These are phyloP conservation scores for Amylocarpus encephaloides DNA, from an alignment of 2,329 filamentous ascomycete genomes.

Conservation along the genomic window DNA sequence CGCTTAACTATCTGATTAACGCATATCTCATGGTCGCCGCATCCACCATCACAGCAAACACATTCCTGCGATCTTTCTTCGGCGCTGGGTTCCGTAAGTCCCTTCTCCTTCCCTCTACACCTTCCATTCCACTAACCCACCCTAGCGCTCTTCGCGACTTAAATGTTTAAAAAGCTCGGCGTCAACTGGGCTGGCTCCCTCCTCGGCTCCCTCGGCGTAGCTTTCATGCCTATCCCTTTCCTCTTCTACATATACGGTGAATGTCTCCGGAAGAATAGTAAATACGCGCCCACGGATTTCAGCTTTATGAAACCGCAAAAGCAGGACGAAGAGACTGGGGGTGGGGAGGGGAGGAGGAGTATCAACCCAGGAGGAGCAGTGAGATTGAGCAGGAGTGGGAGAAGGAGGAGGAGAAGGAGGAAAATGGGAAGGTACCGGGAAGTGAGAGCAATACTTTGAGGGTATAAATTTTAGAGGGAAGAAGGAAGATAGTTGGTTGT, in stretches of 20 bases:
- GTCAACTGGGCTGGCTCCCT: constrained; percentile 36
- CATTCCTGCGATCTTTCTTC: constrained; percentile 17
- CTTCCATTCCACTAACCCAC: not conserved
- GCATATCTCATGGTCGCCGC: constrained; percentile 19
- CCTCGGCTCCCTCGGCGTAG: constrained; percentile 35
- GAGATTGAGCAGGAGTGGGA: not conserved
- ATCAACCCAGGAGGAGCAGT: not conserved
- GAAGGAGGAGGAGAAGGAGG: not conserved
- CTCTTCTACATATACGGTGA: constrained; percentile 35
- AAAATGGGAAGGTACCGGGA: not conserved
- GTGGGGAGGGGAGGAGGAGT: not conserved
- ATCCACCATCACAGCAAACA: constrained; percentile 20
- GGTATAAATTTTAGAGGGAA: too few species aligned
- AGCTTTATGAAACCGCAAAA: not conserved
- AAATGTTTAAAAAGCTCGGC: constrained; percentile 34
- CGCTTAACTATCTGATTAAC: constrained; percentile 19
- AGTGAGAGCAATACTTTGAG: not conserved
- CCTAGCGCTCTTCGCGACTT: constrained; percentile 30
- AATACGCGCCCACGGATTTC: constrained; percentile 12
- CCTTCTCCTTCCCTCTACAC: constrained; percentile 27
- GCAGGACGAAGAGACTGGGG: not conserved
- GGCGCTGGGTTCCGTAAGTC: constrained; percentile 32
- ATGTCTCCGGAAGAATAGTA: constrained; percentile 26
- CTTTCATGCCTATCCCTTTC: constrained; percentile 39
- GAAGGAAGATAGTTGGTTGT: too few species aligned